Base-by-base conservation (phyloP, 139 green algal genomes). In the Diplosphaera chodatii region DNA sequence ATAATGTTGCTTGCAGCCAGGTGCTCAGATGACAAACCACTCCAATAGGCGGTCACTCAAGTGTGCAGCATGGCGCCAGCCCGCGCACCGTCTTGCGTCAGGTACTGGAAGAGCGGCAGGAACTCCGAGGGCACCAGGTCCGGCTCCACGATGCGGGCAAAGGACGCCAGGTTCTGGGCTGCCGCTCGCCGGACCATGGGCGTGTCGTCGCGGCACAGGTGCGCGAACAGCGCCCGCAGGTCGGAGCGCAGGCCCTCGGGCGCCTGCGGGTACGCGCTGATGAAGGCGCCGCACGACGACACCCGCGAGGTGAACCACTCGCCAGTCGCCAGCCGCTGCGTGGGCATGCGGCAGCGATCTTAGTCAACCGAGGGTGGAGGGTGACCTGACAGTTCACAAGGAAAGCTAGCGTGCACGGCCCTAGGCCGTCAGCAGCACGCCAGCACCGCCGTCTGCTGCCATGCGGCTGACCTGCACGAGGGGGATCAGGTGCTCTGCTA, bases 301-400 rank as follows among this genome's bases (percentile, higher is more conserved):
- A 99, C 94, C 0, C 94, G 81, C 0, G 92, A 88, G 0, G 94
- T 98, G 84, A 98, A 98, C 96, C 96, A 99, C 29, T 99, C 96
- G 15, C 89, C 93, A 20, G 78, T 79, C 1, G 86, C 89, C 48
- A 99, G 87, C 23, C 95, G 78, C 88, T 98, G n/a, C n/a, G n/a
- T n/a, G n/a, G n/a, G n/a, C n/a, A n/a, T n/a, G n/a, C n/a, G n/a
- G n/a, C n/a, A n/a, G n/a, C n/a, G n/a, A n/a, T n/a, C n/a, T n/a
- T n/a, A n/a, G n/a, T n/a, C n/a, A n/a, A n/a, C n/a, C n/a, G n/a
- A n/a, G n/a, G n/a, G n/a, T n/a, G n/a, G n/a, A n/a, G n/a, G n/a
- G n/a, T n/a, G n/a, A n/a, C n/a, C n/a, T n/a, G n/a, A n/a, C n/a
- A n/a, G n/a, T n/a, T n/a, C n/a, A n/a, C n/a, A n/a, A n/a, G n/a